Conservation (phyloP, 208 protist species). For the Vickermania ingenoplastis region DNA sequence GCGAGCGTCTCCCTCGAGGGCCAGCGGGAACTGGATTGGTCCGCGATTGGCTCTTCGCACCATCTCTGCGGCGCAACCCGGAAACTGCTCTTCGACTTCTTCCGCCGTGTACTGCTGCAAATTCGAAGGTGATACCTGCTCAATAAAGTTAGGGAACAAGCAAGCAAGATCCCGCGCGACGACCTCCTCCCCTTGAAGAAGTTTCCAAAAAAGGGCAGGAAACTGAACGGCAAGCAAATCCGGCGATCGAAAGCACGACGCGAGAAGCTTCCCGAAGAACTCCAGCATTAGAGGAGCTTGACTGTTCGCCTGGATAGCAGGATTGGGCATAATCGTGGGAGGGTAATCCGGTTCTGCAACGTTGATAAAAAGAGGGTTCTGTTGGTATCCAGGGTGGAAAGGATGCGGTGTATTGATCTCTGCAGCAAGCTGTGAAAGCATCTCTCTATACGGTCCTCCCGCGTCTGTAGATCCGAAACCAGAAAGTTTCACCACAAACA, state of each 20-base stretch:
- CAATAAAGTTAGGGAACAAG: constrained; percentile 52
- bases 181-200: constrained; percentile 63
- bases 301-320: constrained; percentile 24
- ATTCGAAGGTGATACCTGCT: constrained; percentile 39
- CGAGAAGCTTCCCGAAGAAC: constrained; percentile 92
- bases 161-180: constrained; percentile 39
- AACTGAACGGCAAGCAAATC: constrained; percentile 89
- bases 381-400: constrained; percentile 48
- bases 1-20: constrained; percentile 10
- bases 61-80: constrained; percentile 30
- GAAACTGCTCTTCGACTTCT: constrained; percentile 79
- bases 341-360: constrained; percentile 47
- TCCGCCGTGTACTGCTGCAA: constrained; percentile 54
- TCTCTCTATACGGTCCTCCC: constrained; percentile 86
- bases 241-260: constrained; percentile 82
- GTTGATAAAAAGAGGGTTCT: constrained; percentile 84
- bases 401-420: constrained; percentile 87
- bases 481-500: constrained; percentile 83
- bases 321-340: constrained; percentile 68
- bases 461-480: constrained; percentile 87
- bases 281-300: constrained; percentile 85
- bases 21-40: neutral
- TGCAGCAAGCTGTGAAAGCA: constrained; percentile 76
- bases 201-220: constrained; percentile 91
- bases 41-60: constrained; percentile 3